Conservation (phyloP, 345 rosid species). For the Conringia planisiliqua region DNA sequence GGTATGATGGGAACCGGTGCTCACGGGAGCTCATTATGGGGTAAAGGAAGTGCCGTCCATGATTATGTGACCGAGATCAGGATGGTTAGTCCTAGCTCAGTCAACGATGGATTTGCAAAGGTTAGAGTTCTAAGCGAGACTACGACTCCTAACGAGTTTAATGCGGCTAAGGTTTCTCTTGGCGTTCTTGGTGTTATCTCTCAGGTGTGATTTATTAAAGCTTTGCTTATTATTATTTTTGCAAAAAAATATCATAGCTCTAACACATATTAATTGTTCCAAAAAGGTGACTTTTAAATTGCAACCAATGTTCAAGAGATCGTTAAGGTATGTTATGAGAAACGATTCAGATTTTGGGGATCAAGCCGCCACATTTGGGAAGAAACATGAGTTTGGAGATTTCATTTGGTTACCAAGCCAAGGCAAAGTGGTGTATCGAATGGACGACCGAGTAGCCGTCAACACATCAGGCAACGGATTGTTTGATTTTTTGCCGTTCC, state of each 20-base stretch:
- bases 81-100: constrained; percentile 53
- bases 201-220: constrained; percentile 43
- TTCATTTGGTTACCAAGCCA: constrained; percentile 72
- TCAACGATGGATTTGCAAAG: constrained; percentile 45
- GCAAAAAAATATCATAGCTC: not conserved
- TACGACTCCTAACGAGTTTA: constrained; percentile 36
- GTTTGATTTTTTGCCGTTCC: constrained; percentile 57
- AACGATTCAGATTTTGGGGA: constrained; percentile 52
- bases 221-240: not conserved
- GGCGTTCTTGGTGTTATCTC: constrained; percentile 85
- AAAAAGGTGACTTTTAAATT: constrained; percentile 57
- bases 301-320: constrained; percentile 68
- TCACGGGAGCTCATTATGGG: constrained; percentile 84
- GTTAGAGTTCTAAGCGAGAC: constrained; percentile 41
- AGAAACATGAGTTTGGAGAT: constrained; percentile 70
- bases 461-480: constrained; percentile 52
- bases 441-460: constrained; percentile 54
- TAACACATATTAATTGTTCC: not conserved
- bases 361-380: constrained; percentile 46
- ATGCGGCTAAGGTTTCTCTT: constrained; percentile 71
- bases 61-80: constrained; percentile 55
- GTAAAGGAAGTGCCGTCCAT: constrained; percentile 72
- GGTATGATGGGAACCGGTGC: constrained; percentile 80
- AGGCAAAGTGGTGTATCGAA: constrained; percentile 53
- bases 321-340: constrained; percentile 40